Evolutionary conservation across 1,284 basidiomycete species (phyloP).

Genomic region (Golubevia pallescens): DNA sequence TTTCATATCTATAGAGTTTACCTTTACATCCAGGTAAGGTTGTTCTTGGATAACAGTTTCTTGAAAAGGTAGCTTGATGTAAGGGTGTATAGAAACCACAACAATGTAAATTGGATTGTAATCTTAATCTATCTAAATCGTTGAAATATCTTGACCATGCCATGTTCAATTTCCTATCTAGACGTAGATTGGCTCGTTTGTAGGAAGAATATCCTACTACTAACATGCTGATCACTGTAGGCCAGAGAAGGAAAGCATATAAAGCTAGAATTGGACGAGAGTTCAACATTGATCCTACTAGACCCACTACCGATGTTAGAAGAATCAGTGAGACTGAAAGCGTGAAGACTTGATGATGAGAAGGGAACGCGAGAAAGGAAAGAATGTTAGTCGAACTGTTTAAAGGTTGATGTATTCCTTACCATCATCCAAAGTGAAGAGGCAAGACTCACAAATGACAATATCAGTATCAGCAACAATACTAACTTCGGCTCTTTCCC

Average conservation of each 20-base stretch:
- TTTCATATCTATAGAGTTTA: slow-evolving; percentile 37
- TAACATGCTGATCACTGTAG: slow-evolving; percentile 51
- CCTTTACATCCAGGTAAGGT: slow-evolving; percentile 62
- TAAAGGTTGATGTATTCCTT: background rate
- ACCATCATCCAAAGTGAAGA: background rate
- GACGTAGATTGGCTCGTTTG: slow-evolving; percentile 51
- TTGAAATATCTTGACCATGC: slow-evolving; percentile 60
- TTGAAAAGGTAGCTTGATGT: slow-evolving; percentile 63
- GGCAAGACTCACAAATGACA: slow-evolving; percentile 13
- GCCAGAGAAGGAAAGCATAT: slow-evolving; percentile 64
- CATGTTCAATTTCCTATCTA: slow-evolving; percentile 63
- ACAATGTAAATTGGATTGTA: slow-evolving; percentile 58
- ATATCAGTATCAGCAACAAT: slow-evolving; percentile 14
- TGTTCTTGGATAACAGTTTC: slow-evolving; percentile 62
- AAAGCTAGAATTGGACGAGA: slow-evolving; percentile 62
- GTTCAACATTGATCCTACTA: slow-evolving; percentile 57
- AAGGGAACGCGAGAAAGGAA: background rate
- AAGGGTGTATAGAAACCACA: slow-evolving; percentile 63
- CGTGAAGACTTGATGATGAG: slow-evolving; percentile 6
- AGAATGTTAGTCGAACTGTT: background rate
- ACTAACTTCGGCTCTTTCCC: slow-evolving; percentile 13
- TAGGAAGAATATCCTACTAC: slow-evolving; percentile 61
- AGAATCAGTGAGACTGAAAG: slow-evolving; percentile 13
- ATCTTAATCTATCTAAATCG: slow-evolving; percentile 39
- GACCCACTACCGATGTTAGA: slow-evolving; percentile 36